Percentiles rank a stretch among this genome's conserved stretches.
phyloP scores from a whole-genome alignment of 2,329 filamentous ascomycete species.

The Calonectria naviculata region DNA sequence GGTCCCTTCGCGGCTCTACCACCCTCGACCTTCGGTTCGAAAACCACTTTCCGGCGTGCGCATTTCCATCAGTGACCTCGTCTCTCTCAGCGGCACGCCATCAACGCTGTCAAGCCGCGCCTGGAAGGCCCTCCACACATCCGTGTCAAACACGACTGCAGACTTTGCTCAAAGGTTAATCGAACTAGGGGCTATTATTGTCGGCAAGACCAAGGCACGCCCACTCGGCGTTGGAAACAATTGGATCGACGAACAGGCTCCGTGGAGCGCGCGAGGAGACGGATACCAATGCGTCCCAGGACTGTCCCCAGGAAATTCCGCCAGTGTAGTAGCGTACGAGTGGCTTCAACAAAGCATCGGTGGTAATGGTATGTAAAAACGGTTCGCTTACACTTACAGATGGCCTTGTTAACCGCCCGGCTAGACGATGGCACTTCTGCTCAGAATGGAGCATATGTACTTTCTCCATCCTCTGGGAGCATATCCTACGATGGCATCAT shows the following conservation, averaged over 20 bases:
- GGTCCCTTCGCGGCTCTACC: constrained; percentile 53
- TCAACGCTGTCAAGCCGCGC: constrained; percentile 69
- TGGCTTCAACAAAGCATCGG: constrained; percentile 54
- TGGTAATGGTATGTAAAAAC: constrained; percentile 46
- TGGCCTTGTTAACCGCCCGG: constrained; percentile 30
- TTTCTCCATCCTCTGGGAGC: constrained; percentile 33
- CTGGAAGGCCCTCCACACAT: constrained; percentile 64
- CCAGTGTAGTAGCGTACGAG: constrained; percentile 51
- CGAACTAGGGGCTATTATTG: constrained; percentile 67
- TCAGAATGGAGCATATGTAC: constrained; percentile 44
- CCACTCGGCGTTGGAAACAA: constrained; percentile 59
- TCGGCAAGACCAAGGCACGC: constrained; percentile 64
- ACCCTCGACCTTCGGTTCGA: constrained; percentile 35
- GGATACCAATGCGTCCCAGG: constrained; percentile 52
- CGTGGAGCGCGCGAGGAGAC: constrained; percentile 60
- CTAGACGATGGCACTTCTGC: constrained; percentile 35
- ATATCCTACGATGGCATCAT: constrained; percentile 25
- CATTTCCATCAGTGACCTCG: constrained; percentile 48
- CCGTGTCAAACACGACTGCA: constrained; percentile 56
- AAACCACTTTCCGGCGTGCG: constrained; percentile 52
- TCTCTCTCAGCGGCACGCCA: constrained; percentile 58
- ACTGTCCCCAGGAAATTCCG: constrained; percentile 48
- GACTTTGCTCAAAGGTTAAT: constrained; percentile 65
- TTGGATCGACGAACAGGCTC: constrained; percentile 52
- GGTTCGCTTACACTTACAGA: not conserved